Base-by-base conservation (phyloP, 306 rosid species). In the Cercis canadensis region DNA sequence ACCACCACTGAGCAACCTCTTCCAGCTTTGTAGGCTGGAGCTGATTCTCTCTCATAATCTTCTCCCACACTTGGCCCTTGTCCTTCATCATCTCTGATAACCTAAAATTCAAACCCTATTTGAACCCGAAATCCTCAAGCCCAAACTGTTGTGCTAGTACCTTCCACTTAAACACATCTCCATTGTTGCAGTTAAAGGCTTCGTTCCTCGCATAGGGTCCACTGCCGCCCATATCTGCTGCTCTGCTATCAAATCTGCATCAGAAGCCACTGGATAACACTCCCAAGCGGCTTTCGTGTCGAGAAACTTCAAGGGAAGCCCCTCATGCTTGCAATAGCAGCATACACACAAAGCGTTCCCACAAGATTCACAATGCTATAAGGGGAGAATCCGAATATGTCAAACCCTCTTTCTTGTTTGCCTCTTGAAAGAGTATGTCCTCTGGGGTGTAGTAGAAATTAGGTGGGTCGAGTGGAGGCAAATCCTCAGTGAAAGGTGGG, bases 351-450 rank as follows among this genome's bases (percentile, higher is more conserved):
- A 0, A 85, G 78, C n/a, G n/a, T n/a, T 0, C 82, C 82, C 8
- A 82, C 16, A 4, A 75, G 7, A 53, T 85, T 85, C 82, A 85
- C 75, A 67, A 75, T 17, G 54, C 84, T 78, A 32, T 17, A 75
- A 11, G 86, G 89, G n/a, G 89, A 85, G 36, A 85, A 81, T 37
- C 89, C 82, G 24, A 85, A 81, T 85, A 85, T 7, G 78, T 65
- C 75, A 85, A 62, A 4, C 57, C 73, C 46, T 76, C 75, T 4
- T 65, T 82, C 75, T 76, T n/a, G n/a, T n/a, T n/a, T n/a, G n/a
- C n/a, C n/a, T n/a, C n/a, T n/a, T n/a, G n/a, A n/a, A n/a, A n/a
- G n/a, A n/a, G n/a, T n/a, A n/a, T n/a, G n/a, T n/a, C n/a, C n/a
- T n/a, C n/a, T n/a, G n/a, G n/a, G n/a, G n/a, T n/a, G n/a, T n/a